These are phyloP conservation scores for Eurotiales sp. DNA, from an alignment of 2,329 filamentous ascomycete genomes.

Conservation along the genomic window DNA sequence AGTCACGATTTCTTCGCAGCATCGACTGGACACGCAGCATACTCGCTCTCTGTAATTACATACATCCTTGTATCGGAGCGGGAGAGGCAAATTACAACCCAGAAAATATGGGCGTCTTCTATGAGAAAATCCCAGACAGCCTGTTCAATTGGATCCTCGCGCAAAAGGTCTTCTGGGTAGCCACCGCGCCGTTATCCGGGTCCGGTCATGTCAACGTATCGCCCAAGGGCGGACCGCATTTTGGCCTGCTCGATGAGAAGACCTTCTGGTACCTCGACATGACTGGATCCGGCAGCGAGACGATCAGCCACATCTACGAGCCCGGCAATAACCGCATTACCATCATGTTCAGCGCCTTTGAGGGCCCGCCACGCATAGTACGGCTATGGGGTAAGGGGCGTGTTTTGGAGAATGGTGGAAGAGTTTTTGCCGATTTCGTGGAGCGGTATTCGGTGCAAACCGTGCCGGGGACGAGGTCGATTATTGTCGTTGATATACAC, in stretches of 20 bases:
- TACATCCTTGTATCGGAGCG: too few species aligned
- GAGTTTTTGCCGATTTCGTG: constrained; percentile 9
- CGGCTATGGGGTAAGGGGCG: constrained; percentile 13
- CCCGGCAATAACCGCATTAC: constrained; percentile 13
- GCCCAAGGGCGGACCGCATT: constrained; percentile 13
- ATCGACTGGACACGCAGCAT: too few species aligned
- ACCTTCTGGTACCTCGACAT: constrained; percentile 15
- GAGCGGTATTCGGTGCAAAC: constrained; percentile 6
- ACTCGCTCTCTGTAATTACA: too few species aligned
- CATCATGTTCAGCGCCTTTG: constrained; percentile 14
- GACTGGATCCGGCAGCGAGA: constrained; percentile 15
- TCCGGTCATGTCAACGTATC: constrained; percentile 15
- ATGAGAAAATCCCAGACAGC: constrained; percentile 9
- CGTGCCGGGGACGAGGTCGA: constrained; percentile 10
- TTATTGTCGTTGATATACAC: constrained; percentile 14
- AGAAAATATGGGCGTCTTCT: constrained; percentile 13
- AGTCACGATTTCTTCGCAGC: too few species aligned
- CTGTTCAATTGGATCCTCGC: constrained; percentile 11
- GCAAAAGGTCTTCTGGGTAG: constrained; percentile 15
- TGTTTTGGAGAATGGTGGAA: constrained; percentile 7
- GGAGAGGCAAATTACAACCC: too few species aligned
- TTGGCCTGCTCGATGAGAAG: constrained; percentile 12
- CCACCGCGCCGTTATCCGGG: constrained; percentile 12
- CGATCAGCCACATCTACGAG: constrained; percentile 16
- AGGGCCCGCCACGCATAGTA: constrained; percentile 13